Conservation (phyloP, 768 basidiomycete species). For the Galerina sulciceps region DNA sequence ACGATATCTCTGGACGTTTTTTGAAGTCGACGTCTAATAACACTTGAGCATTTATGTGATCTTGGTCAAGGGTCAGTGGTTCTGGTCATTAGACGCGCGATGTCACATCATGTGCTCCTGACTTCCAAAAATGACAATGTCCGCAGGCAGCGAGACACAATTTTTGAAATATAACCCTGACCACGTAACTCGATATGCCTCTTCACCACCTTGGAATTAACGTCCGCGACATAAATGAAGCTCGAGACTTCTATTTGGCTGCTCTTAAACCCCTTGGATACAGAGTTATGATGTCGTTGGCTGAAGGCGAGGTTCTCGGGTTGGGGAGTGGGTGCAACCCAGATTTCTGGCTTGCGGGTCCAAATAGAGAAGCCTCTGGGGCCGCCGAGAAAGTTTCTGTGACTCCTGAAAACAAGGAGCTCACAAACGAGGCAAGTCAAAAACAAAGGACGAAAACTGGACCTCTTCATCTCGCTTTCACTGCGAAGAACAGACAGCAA, state of each 20-base stretch:
- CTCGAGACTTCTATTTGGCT: conserved; percentile 22
- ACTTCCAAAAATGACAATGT: too few species aligned
- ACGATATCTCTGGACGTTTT: too few species aligned
- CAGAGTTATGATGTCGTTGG: conserved; percentile 15
- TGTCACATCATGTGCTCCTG: too few species aligned
- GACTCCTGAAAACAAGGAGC: too few species aligned
- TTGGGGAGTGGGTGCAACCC: conserved; percentile 15
- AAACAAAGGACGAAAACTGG: conserved; percentile 7
- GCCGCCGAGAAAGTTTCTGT: not conserved
- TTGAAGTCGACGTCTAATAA: too few species aligned
- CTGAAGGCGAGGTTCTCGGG: conserved; percentile 24
- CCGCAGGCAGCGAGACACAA: too few species aligned
- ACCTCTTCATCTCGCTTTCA: conserved; percentile 28
- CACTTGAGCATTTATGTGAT: too few species aligned
- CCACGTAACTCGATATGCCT: conserved; percentile 15
- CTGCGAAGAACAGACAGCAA: conserved; percentile 21
- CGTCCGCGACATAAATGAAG: conserved; percentile 15
- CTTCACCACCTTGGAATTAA: conserved; percentile 20
- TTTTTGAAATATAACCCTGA: too few species aligned
- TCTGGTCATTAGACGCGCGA: too few species aligned
- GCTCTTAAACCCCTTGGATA: conserved; percentile 28
- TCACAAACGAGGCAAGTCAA: too few species aligned
- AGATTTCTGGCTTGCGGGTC: conserved; percentile 25
- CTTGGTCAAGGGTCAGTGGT: too few species aligned
- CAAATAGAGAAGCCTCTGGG: conserved; percentile 2